A percentile compares a stretch with the other conserved stretches of the same genome.
Evolutionary conservation across 352 stramenopile species (phyloP).

Genomic region (Phytopythium litorale): DNA sequence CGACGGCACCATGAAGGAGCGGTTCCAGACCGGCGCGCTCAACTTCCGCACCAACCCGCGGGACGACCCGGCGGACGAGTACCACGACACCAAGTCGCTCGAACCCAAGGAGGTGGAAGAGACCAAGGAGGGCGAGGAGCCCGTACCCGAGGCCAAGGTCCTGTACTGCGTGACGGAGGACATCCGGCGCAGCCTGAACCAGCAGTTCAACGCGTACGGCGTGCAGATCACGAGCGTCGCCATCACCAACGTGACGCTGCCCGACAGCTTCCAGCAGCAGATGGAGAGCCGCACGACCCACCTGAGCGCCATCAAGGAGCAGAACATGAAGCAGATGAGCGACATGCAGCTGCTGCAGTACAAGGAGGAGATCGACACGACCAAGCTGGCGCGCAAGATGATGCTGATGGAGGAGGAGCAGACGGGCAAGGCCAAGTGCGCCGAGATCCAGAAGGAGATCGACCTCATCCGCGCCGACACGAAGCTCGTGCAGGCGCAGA

Average conservation of each 20-base stretch:
- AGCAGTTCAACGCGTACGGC: slow-evolving; percentile 72
- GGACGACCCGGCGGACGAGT: too few species aligned
- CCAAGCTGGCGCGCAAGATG: slow-evolving; percentile 48
- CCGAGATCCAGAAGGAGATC: slow-evolving; percentile 50
- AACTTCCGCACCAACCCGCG: too few species aligned
- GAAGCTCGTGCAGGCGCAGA: slow-evolving; percentile 32
- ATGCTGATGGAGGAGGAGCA: slow-evolving; percentile 65
- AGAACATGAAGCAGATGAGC: slow-evolving; percentile 78
- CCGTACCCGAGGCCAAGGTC: too few species aligned
- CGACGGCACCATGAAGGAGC: too few species aligned
- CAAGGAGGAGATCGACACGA: slow-evolving; percentile 52
- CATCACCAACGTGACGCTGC: slow-evolving; percentile 72
- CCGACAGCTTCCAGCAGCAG: slow-evolving; percentile 51
- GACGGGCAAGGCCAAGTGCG: slow-evolving; percentile 42
- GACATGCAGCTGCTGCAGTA: slow-evolving; percentile 72
- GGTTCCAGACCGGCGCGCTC: too few species aligned
- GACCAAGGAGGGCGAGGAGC: too few species aligned
- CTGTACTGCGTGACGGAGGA: slow-evolving; percentile 49
- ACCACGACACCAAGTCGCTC: too few species aligned
- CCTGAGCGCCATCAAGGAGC: slow-evolving; percentile 58
- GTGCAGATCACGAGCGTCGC: slow-evolving; percentile 71
- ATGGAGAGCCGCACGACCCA: slow-evolving; percentile 70
- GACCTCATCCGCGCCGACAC: slow-evolving; percentile 41
- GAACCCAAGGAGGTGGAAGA: too few species aligned
- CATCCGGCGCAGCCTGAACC: slow-evolving; percentile 70